A percentile compares a stretch with the other conserved stretches of the same genome.
Conservation (phyloP, 441 rosid species). For the Pelargonium fulgidum region DNA sequence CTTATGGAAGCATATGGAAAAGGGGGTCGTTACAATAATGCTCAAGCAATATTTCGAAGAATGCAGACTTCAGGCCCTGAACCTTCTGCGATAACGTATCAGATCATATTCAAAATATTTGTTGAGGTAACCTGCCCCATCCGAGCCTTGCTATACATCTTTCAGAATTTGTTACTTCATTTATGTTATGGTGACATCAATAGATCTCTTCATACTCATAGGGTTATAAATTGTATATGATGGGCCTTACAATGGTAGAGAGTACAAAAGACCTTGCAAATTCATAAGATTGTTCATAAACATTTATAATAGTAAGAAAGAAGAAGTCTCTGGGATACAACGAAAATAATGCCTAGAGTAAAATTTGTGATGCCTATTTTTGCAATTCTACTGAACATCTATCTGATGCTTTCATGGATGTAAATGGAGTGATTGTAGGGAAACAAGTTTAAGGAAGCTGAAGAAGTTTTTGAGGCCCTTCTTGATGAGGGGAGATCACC, state of each 20-base stretch:
- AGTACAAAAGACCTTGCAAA: not conserved
- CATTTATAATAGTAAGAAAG: no score
- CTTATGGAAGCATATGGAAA: constrained; percentile 93
- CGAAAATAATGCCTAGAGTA: no score
- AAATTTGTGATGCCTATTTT: no score
- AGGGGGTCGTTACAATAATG: constrained; percentile 75
- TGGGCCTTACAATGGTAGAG: no score
- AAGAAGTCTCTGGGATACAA: no score
- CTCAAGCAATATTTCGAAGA: constrained; percentile 87
- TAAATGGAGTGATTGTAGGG: constrained; percentile 34
- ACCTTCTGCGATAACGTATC: constrained; percentile 90
- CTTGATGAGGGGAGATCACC: constrained; percentile 57
- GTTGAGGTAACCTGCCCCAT: constrained; percentile 51
- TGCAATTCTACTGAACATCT: not conserved
- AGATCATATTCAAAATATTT: constrained; percentile 71
- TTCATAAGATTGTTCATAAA: not conserved
- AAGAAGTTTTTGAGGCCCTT: constrained; percentile 71
- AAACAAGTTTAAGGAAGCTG: constrained; percentile 78
- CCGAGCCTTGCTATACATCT: not conserved
- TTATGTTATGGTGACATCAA: not conserved
- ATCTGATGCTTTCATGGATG: constrained; percentile 8
- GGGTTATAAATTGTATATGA: no score
- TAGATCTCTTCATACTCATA: not conserved
- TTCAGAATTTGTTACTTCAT: not conserved
- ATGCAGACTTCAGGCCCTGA: constrained; percentile 88